Evolutionary conservation across 2,329 filamentous ascomycete genomes (phyloP).

Genomic region (Pseudogymnoascus sp.): DNA sequence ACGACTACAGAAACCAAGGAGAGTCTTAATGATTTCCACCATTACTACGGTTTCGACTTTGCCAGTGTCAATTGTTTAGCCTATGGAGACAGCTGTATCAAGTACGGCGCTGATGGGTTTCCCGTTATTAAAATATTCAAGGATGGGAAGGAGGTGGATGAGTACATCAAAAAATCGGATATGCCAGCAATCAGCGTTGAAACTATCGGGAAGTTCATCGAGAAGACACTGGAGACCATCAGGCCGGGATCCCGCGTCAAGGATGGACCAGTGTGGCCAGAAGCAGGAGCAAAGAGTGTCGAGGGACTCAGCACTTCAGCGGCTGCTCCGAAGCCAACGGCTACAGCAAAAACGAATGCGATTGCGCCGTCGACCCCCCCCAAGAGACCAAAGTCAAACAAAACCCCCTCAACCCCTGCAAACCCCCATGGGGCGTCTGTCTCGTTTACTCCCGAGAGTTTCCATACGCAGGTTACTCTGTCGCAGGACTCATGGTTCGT

Average conservation of each 20-base stretch:
- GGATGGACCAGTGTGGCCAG: constrained; percentile 48
- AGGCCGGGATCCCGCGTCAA: constrained; percentile 72
- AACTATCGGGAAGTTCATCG: constrained; percentile 52
- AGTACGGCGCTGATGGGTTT: constrained; percentile 58
- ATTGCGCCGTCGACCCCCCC: background rate
- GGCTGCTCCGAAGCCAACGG: constrained; percentile 3
- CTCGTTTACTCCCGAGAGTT: constrained; percentile 70
- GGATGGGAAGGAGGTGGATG: constrained; percentile 59
- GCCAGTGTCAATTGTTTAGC: constrained; percentile 78
- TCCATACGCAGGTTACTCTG: constrained; percentile 76
- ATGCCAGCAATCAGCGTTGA: constrained; percentile 45
- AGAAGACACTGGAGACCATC: constrained; percentile 65
- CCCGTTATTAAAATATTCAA: constrained; percentile 76
- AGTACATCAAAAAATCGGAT: constrained; percentile 56
- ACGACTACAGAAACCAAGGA: constrained; percentile 30
- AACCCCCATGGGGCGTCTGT: constrained; percentile 72
- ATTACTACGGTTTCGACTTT: constrained; percentile 83
- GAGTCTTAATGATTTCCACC: constrained; percentile 38
- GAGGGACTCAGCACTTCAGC: constrained; percentile 17
- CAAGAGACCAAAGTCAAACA: constrained; percentile 22
- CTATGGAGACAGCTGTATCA: constrained; percentile 66
- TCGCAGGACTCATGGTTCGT: constrained; percentile 93
- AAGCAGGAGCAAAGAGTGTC: constrained; percentile 50
- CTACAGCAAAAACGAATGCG: constrained; percentile 22
- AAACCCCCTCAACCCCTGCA: constrained; percentile 48